Evolutionary conservation across 257 asterid species (phyloP).

Genomic region (Solanum acaule): DNA sequence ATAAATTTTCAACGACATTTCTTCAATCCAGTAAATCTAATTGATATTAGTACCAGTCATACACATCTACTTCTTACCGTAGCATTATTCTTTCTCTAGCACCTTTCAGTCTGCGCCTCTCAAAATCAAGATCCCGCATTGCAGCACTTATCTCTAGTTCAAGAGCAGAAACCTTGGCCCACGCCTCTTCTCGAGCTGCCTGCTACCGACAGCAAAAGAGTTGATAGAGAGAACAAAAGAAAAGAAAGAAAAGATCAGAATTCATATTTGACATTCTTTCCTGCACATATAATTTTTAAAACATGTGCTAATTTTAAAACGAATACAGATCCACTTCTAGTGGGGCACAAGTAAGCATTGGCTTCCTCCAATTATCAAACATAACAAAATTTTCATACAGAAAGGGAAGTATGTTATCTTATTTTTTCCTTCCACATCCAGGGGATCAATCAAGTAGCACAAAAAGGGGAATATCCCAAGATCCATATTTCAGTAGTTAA

Average conservation of each 20-base stretch:
- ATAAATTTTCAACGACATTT: neutral
- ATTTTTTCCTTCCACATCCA: neutral
- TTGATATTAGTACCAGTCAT: neutral
- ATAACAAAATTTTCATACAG: neutral
- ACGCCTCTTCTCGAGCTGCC: slow-evolving; percentile 99
- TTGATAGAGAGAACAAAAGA: neutral
- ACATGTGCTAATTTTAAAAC: neutral
- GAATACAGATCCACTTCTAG: neutral
- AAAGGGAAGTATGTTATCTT: neutral
- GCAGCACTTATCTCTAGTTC: slow-evolving; percentile 96
- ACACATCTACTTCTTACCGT: slow-evolving; percentile 41
- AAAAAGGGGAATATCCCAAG: neutral
- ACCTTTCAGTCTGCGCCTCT: slow-evolving; percentile 81
- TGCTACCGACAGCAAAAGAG: slow-evolving; percentile 77
- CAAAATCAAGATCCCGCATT: slow-evolving; percentile 87
- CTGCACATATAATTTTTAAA: neutral
- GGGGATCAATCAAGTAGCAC: neutral
- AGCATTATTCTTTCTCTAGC: slow-evolving; percentile 99
- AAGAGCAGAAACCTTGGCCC: slow-evolving; percentile 97
- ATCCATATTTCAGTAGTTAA: neutral
- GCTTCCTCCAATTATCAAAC: neutral
- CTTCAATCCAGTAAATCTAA: neutral
- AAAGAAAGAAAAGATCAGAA: neutral
- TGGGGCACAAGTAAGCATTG: neutral
- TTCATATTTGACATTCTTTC: neutral